Base-by-base conservation (phyloP, 2,329 filamentous ascomycete species). In the Phialophora expanda region DNA sequence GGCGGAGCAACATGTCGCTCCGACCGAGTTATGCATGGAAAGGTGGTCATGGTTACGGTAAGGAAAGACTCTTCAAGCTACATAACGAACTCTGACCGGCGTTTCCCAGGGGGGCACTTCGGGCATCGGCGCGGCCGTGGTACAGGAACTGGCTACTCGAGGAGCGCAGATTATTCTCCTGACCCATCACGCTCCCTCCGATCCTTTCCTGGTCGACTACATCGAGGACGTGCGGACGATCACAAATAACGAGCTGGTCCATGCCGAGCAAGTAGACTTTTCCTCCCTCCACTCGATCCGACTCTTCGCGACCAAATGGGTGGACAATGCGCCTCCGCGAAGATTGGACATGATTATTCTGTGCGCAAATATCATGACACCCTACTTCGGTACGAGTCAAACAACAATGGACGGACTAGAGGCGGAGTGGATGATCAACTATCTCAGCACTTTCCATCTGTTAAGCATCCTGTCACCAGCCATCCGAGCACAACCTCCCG, bases 251-350 rank as follows among this genome's bases (percentile, higher is more conserved):
- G 84, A 93, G 65, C 84, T 99, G 74, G 92, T 99, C 72, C 98
- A 96, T 74, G 93, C 95, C 66, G 95, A 99, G 78, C 91, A 97
- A 79, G 92, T 97, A 73, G 93, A 99, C 75, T 86, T 99, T 30
- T 81, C 89, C 12, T 94, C 90, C 17, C 83, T 99, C n/a, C 88
- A 97, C 77, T 96, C 91, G 77, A 89, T 99, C 73, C 90, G 95
- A 46, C 85, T 89, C 69, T 99, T 99, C 76, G 95, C 95, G 12
- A 99, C 95, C 0, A 94, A 92, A 81, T 99, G 96, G 94, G 92
- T 99, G 71, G 94, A 99, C 78, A 98, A 97, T 77, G 87, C 91
- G 24, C 94, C 95, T 2, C 92, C 93, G 8, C 85, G 96, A 64
- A 85, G 96, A 56, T 82, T 99, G 6, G 95, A 99, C 77, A 93